Base-by-base conservation (phyloP, 768 basidiomycete species). In the Dioszegia crocea region DNA sequence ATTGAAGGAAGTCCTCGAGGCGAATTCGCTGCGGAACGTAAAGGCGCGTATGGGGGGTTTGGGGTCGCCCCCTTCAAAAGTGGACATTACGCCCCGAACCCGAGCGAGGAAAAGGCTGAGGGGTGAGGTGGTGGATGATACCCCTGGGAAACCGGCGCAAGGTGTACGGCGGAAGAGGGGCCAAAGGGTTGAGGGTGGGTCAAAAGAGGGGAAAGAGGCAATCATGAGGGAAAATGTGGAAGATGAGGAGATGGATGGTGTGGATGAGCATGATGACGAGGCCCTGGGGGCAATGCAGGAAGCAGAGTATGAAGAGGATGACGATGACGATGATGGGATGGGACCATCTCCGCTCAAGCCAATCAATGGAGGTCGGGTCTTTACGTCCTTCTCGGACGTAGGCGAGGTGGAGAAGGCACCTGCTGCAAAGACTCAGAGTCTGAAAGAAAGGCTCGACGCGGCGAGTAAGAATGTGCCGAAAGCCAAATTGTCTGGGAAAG, bases 91-190 rank as follows among this genome's bases (percentile, higher is more conserved):
- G 24, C 71, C 71, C 1, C 36, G 71, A 26, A 73, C 71, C 4
- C 56, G 62, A 49, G 71, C 71, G 14, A 50, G 71, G 27, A 69
- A 67, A 46, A 52, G 71, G 26, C 52, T 72, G 17, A 58, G 57
- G 29, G 71, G 71, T 9, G 71, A 73, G 40, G 30, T 44, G 19
- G 64, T 73, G 39, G 70, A 64, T 23, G 71, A 70, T 57, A 73
- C 71, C 4, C 71, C 71, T 26, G 38, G 62, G 2, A 73, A 73
- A 43, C 30, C 53, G 62, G 47, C 36, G 58, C 21, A 26, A 14
- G 39, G 26, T 55, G 31, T 57, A 54, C 16, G 64, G 62, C 21
- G 40, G 63, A 21, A 24, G 49, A 39, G 39, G 17, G 39, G 46
- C 23, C 29, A 39, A 21, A 19, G 53, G 21, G 41, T 29, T 45